phyloP scores from a whole-genome alignment of 257 asterid genomes.

The Leonotis leonurus region DNA sequence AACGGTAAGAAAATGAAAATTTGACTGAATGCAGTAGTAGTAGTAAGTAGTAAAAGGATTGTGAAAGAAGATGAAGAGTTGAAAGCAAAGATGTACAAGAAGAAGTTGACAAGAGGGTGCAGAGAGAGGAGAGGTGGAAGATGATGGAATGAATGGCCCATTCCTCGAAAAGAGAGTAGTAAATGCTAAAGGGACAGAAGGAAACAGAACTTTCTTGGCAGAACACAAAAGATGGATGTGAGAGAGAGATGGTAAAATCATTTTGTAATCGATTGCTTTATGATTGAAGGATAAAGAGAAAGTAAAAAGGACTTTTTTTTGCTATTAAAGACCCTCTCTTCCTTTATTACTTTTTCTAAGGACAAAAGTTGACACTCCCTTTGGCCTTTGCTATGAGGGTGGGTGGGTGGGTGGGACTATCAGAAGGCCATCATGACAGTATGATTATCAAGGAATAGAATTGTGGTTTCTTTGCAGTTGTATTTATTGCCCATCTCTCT shows the following conservation, averaged over 20 bases:
- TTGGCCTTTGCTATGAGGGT: not conserved
- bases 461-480: slow-evolving; percentile 83
- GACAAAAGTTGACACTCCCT: slow-evolving; percentile 41
- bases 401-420: slow-evolving; percentile 11
- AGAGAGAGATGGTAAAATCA: slow-evolving; percentile 48
- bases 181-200: slow-evolving; percentile 61
- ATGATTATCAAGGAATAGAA: slow-evolving; percentile 83
- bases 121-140: not conserved
- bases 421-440: slow-evolving; percentile 67
- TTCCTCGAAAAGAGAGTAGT: slow-evolving; percentile 63
- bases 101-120: slow-evolving; percentile 52
- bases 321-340: slow-evolving; percentile 22
- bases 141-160: slow-evolving; percentile 46
- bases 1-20: too few species aligned
- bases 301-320: slow-evolving; percentile 25
- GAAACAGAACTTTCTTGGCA: slow-evolving; percentile 81
- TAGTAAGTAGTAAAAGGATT: not conserved
- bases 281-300: slow-evolving; percentile 43
- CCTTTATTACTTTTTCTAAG: slow-evolving; percentile 36
- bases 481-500: slow-evolving; percentile 54
- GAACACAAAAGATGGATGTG: slow-evolving; percentile 72
- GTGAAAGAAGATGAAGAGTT: not conserved
- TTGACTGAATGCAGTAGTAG: too few species aligned
- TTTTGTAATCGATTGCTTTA: slow-evolving; percentile 96
- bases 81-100: not conserved